A percentile compares a stretch with the other conserved stretches of the same genome.
Evolutionary conservation across 352 stramenopile genomes (phyloP).

Genomic region (Pseudoperonospora humuli): DNA sequence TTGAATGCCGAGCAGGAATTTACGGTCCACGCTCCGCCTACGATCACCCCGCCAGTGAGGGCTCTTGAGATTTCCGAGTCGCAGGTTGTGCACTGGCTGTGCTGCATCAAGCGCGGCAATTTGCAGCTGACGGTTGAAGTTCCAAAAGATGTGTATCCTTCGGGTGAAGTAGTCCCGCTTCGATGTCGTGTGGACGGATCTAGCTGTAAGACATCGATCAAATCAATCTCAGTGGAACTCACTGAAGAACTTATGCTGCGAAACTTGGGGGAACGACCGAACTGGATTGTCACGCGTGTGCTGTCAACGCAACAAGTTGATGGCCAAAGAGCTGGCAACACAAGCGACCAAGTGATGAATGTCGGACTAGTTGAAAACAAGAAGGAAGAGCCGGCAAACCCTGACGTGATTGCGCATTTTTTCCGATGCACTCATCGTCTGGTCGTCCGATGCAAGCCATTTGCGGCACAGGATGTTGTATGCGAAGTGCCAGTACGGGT

Average conservation of each 20-base stretch:
- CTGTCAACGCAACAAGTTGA: conserved; percentile 15
- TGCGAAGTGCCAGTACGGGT: conserved; percentile 19
- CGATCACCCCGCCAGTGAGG: conserved; percentile 13
- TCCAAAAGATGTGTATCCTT: conserved; percentile 16
- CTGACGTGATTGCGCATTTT: conserved; percentile 18
- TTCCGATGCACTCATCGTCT: conserved; percentile 25
- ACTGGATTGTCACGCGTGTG: conserved; percentile 16
- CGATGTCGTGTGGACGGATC: conserved; percentile 17
- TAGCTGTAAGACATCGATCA: conserved; percentile 14
- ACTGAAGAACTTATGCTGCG: conserved; percentile 20
- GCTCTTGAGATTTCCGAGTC: conserved; percentile 22
- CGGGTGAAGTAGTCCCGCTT: conserved; percentile 14
- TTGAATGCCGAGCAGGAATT: conserved; percentile 24
- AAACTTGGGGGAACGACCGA: conserved; percentile 9
- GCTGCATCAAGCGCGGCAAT: conserved; percentile 23
- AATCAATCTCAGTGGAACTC: conserved; percentile 16
- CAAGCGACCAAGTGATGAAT: conserved; percentile 6
- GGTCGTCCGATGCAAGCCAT: conserved; percentile 24
- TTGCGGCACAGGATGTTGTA: conserved; percentile 15
- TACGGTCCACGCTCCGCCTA: conserved; percentile 14
- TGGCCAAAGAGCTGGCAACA: conserved; percentile 7
- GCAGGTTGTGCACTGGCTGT: conserved; percentile 23
- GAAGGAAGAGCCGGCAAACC: conserved; percentile 16
- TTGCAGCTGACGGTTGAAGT: conserved; percentile 15
- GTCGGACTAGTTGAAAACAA: conserved; percentile 16